Evolutionary conservation across 805 yeast genomes (phyloP), one percentile per base, ranked within the genome.

Genomic region (Schizosaccharomyces octosporus): DNA sequence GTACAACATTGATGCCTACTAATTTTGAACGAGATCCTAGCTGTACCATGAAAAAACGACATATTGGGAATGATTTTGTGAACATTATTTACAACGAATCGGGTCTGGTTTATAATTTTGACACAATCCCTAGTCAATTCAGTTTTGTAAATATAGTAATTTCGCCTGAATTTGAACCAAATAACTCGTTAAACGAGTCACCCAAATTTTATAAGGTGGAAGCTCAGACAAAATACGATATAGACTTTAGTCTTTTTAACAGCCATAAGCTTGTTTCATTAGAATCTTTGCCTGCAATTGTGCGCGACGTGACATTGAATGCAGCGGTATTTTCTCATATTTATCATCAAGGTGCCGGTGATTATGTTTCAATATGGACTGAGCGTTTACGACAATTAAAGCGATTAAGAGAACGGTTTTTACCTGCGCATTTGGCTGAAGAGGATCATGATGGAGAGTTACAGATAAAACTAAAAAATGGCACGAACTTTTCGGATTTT

Each of bases 61-160:
- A 87, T 69, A 84, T 87, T 64, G 96, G 96, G 6, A 87, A 87
- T 72, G 79, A 87, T 68, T 82, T 81, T 69, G 93, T 87, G 62
- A 85, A 83, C 67, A 80, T 87, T 29, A 87, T 78, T 69, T 88
- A 82, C 73, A 86, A 87, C 67, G 95, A 87, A 66, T 80, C 87
- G 1, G 67, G 66, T 13, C 70, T 71, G 4, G 79, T 81, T 3
- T 85, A 85, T 71, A 80, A 83, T 63, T 84, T 85, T 73, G 84
- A 84, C 66, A 70, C 80, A 55, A 79, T 87, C 64, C 78, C 79
- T 69, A 79, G 87, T 13, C 95, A 87, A 71, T 87, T 87, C 75
- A 87, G 84, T 66, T 87, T 87, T 69, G 75, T 88, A 69, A 85
- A 83, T 65, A 80, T 87, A 64, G 94, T 86, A 45, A 80, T 87